A percentile compares a stretch with the other conserved stretches of the same genome.
phyloP scores from a whole-genome alignment of 495 filamentous ascomycete species.

The Cladorrhinum samala region DNA sequence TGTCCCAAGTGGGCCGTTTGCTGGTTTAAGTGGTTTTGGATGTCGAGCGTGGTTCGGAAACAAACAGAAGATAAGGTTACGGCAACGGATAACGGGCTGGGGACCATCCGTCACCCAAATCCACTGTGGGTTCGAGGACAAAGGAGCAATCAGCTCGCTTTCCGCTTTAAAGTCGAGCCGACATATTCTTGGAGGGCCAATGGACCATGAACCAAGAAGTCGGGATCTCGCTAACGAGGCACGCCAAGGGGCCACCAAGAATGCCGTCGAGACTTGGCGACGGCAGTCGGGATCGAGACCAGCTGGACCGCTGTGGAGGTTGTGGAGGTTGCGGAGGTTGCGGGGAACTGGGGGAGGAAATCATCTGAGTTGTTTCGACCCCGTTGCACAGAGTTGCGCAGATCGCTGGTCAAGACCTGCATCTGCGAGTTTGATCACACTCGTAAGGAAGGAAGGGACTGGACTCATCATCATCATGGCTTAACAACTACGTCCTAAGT shows the following conservation, averaged over 20 bases:
- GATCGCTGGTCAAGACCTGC: no score
- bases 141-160: not conserved
- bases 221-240: constrained; percentile 7
- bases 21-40: not conserved
- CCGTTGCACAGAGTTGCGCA: no score
- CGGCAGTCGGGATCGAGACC: constrained; percentile 16
- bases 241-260: constrained; percentile 18
- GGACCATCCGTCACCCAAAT: no score
- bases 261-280: constrained; percentile 16
- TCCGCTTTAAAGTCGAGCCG: constrained; percentile 4
- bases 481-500: no score
- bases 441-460: not conserved
- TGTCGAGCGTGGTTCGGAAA: not conserved
- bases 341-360: not conserved
- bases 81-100: not conserved
- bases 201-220: constrained; percentile 12
- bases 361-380: no score
- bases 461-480: no score
- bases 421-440: no score
- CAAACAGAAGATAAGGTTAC: not conserved
- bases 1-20: constrained; percentile 1
- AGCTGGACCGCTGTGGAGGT: not conserved
- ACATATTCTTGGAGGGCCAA: constrained; percentile 8
- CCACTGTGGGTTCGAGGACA: not conserved
- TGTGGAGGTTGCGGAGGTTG: not conserved